Base-by-base conservation (phyloP, 2,329 filamentous ascomycete genomes). In the Catunica adiposa region DNA sequence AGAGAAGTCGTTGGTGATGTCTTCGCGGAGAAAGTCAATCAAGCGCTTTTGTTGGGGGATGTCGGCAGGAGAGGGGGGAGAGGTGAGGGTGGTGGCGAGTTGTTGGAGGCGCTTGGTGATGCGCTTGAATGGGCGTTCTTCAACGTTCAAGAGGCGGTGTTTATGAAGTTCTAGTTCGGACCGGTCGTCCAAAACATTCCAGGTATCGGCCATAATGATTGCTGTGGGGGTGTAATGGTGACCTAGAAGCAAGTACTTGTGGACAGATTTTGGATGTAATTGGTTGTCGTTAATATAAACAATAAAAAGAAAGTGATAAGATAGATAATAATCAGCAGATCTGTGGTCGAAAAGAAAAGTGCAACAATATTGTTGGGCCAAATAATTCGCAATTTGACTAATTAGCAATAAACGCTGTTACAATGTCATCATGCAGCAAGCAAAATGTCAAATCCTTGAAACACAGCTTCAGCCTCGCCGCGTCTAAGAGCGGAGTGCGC, bases 91-190 rank as follows among this genome's bases (percentile, higher is more conserved):
- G 73, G 37, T 78, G 74, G 46, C 72, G 74, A 48, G 73, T 73
- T 55, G 68, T 70, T 54, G 56, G 7, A 97, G 78, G 31, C 86
- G 83, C 69, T 89, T 89, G 22, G 86, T 86, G 58, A 96, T 81
- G 59, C 89, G 84, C 67, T 87, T 87, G 72, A 94, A 96, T 0
- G 89, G 88, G 58, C 89, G 89, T 65, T 94, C 87, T 72, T 97
- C 90, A 59, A 96, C 84, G 60, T 86, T 86, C 38, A 96, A 78
- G 3, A 96, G 83, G 44, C 90, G 86, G 29, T 78, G 78, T 64
- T 89, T 90, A 72, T 96, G 90, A 38, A 96, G 82, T 60, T 88
- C 83, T 67, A 88, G 83, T 70, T 89, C 84, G 61, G 88, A 84
- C 60, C 77, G 75, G 62, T 85, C 83, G 56, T 88, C 83, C 51